Evolutionary conservation across 768 basidiomycete genomes (phyloP).

Genomic region (Kondoa subrosea): DNA sequence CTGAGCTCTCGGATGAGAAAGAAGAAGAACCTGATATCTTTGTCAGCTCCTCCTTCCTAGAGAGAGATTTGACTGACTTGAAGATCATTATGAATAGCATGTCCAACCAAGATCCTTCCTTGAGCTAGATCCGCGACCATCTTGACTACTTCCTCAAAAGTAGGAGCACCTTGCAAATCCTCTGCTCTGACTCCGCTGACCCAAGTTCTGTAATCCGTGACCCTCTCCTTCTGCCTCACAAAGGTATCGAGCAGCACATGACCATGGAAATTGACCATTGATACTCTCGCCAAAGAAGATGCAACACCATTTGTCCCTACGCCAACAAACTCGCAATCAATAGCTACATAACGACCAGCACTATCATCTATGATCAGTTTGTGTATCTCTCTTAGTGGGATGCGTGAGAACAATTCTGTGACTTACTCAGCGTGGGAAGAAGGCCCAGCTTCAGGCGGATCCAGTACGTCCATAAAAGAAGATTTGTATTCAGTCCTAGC

Average conservation of each 20-base stretch:
- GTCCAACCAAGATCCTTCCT: constrained; percentile 59
- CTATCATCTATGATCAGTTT: background rate
- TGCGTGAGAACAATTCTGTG: background rate
- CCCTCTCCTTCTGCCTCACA: constrained; percentile 66
- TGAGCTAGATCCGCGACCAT: constrained; percentile 63
- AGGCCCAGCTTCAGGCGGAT: background rate
- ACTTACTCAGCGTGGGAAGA: background rate
- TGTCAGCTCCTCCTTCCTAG: background rate
- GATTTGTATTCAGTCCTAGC: background rate
- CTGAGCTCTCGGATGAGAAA: constrained; percentile 34
- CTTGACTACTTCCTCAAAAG: constrained; percentile 26
- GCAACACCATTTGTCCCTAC: constrained; percentile 68
- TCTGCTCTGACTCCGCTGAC: constrained; percentile 63
- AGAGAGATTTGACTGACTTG: constrained; percentile 34
- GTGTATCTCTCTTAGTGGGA: background rate
- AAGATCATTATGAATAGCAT: constrained; percentile 79
- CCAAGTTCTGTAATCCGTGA: constrained; percentile 82
- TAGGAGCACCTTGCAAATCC: constrained; percentile 43
- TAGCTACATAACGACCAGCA: constrained; percentile 33
- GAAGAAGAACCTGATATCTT: constrained; percentile 32
- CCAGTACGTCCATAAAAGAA: constrained; percentile 4
- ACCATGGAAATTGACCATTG: constrained; percentile 68
- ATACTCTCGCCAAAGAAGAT: constrained; percentile 72
- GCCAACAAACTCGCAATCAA: constrained; percentile 98
- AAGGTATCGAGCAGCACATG: constrained; percentile 63